These are phyloP conservation scores for Pseudovirgaria hyperparasitica DNA, from an alignment of 2,329 filamentous ascomycete genomes.

Conservation along the genomic window DNA sequence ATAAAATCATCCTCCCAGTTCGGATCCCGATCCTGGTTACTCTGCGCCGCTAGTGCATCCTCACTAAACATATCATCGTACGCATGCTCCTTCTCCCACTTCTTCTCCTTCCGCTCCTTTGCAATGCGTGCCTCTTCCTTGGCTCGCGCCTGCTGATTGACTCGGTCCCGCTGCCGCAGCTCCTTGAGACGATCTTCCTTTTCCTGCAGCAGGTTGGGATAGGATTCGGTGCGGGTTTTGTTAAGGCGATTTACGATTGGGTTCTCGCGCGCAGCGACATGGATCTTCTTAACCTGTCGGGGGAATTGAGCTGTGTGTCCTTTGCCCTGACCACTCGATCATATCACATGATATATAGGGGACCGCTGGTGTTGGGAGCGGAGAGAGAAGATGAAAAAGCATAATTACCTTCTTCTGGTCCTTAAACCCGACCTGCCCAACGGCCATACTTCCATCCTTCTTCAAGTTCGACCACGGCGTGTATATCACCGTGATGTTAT, in stretches of 20 bases:
- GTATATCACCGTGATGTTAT: constrained; percentile 93
- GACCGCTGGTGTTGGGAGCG: too few species aligned
- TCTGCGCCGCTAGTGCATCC: constrained; percentile 62
- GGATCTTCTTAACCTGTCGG: constrained; percentile 69
- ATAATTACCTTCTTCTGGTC: constrained; percentile 54
- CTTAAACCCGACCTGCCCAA: constrained; percentile 90
- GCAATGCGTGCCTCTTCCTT: constrained; percentile 63
- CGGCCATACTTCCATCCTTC: constrained; percentile 92
- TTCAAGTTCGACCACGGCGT: constrained; percentile 94
- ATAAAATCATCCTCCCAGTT: constrained; percentile 89
- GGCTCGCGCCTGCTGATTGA: constrained; percentile 49
- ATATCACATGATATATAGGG: too few species aligned
- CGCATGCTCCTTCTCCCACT: constrained; percentile 93
- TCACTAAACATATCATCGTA: constrained; percentile 88
- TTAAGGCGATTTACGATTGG: constrained; percentile 92
- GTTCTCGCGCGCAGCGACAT: constrained; percentile 74
- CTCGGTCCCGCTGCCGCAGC: constrained; percentile 59
- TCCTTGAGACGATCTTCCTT: constrained; percentile 63
- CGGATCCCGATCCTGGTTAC: constrained; percentile 71
- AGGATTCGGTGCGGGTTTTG: constrained; percentile 86
- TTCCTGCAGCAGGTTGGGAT: constrained; percentile 71
- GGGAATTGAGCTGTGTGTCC: too few species aligned
- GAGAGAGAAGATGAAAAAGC: neutral
- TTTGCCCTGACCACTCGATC: too few species aligned
- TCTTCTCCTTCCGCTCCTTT: constrained; percentile 76